Evolutionary conservation across 768 basidiomycete species (phyloP), one percentile per base, ranked within the genome.

Genomic region (Boletus tomentosulus): DNA sequence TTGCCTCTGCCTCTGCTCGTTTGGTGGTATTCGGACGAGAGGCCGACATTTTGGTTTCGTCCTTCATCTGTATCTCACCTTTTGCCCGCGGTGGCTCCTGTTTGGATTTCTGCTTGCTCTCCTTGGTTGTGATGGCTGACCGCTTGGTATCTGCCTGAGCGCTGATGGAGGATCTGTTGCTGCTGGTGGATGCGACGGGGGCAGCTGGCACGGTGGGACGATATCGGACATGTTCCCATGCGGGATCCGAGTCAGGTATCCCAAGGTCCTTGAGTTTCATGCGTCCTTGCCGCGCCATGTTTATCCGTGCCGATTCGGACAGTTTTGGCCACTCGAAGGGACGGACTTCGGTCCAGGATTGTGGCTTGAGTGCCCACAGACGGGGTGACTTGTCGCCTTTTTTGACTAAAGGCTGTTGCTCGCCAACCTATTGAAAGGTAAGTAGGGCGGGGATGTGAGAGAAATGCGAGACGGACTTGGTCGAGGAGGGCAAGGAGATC

Each of bases 281-380:
- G 44, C 83, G 76, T 1, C 81, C 85, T 28, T 74, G 71, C 38
- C 80, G 76, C 8, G 80, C 76, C 66, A 89, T 71, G n/a, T 55
- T 60, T 8, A 69, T 71, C 5, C 80, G 76, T 43, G 83, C 80
- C 2, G 70, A 46, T 28, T 80, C 78, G 3, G 72, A 71, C 27
- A 86, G 72, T 28, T 72, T 72, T 1, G 76, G 71, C 76, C 79
- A 86, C 56, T 83, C 84, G 53, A 76, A 83, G 0, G 88, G 88
- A 6, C 85, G 82, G 25, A 89, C 83, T 61, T 89, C 83, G 33
- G 74, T 74, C 87, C 87, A 90, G 3, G 80, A 71, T 19, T 68
- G 62, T 24, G 75, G 69, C 57, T 82, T 86, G 55, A 89, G 79
- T 31, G 70, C 62, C 76, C 84, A 89, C 1, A 58, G 61, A 53